Evolutionary conservation across 306 rosid species (phyloP).

Genomic region (Corylus heterophylla): DNA sequence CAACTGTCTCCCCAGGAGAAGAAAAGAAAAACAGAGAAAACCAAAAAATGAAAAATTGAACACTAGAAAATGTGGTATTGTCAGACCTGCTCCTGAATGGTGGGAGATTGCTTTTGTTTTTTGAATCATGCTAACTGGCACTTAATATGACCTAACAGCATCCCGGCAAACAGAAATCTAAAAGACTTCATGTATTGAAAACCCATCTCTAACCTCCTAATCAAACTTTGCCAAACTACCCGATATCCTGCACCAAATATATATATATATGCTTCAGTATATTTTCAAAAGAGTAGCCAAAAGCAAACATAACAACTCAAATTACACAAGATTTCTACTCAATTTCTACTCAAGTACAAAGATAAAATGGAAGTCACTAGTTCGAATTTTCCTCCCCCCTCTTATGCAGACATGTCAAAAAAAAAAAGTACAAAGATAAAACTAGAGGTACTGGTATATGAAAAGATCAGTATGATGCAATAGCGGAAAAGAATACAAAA

Average conservation of each 20-base stretch:
- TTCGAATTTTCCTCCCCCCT: too few species aligned
- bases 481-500: background rate
- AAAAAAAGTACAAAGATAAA: background rate
- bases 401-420: too few species aligned
- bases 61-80: slow-evolving; percentile 35
- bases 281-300: slow-evolving; percentile 20
- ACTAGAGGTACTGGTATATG: background rate
- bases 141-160: slow-evolving; percentile 32
- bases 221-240: slow-evolving; percentile 37
- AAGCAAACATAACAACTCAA: slow-evolving; percentile 7
- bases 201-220: slow-evolving; percentile 42
- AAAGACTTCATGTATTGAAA: slow-evolving; percentile 23
- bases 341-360: background rate
- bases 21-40: slow-evolving; percentile 17
- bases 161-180: slow-evolving; percentile 31
- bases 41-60: slow-evolving; percentile 28
- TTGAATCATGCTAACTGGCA: slow-evolving; percentile 29
- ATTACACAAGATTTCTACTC: background rate
- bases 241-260: slow-evolving; percentile 37
- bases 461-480: background rate
- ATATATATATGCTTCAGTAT: slow-evolving; percentile 8
- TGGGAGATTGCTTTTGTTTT: background rate
- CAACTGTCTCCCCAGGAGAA: slow-evolving; percentile 10
- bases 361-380: background rate
- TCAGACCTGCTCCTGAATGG: slow-evolving; percentile 32